These are phyloP conservation scores for Teunomyces cretensis DNA, from an alignment of 805 yeast genomes.

Conservation along the genomic window DNA sequence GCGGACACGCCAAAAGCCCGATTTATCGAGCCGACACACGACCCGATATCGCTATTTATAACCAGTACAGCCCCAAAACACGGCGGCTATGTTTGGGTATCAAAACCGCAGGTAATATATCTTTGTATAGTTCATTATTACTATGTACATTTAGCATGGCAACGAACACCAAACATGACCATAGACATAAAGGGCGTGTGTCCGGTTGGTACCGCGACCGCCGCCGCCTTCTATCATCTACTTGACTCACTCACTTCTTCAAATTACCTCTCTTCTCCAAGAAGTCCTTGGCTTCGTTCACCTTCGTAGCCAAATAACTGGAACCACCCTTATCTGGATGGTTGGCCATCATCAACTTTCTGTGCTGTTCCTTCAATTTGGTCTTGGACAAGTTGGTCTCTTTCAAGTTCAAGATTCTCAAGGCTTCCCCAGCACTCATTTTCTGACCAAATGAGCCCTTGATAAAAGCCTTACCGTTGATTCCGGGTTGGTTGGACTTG, in stretches of 20 bases:
- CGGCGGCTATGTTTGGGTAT: too few relatives aligned
- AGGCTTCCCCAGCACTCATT: constrained; percentile 86
- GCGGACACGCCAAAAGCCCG: neutral
- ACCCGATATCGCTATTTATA: neutral
- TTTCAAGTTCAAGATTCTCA: constrained; percentile 74
- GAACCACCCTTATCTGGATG: constrained; percentile 97
- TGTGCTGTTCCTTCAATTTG: constrained; percentile 73
- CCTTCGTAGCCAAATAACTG: constrained; percentile 83
- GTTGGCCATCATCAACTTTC: constrained; percentile 80
- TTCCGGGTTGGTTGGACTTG: constrained; percentile 67
- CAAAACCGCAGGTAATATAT: neutral
- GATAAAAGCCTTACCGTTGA: constrained; percentile 62
- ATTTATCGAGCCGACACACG: neutral
- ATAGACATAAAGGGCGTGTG: too few relatives aligned
- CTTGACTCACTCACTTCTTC: constrained; percentile 30
- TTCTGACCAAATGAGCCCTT: constrained; percentile 93
- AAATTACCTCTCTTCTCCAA: constrained; percentile 66
- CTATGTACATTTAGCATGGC: neutral
- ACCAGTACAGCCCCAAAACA: neutral
- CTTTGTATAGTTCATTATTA: neutral
- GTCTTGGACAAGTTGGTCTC: constrained; percentile 63
- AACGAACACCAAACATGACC: neutral
- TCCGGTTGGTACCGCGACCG: too few relatives aligned
- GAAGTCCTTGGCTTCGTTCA: constrained; percentile 87
- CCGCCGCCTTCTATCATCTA: too few relatives aligned